Evolutionary conservation across 129 eudicot genomes (phyloP), one percentile per base, ranked within the genome.

Genomic region (Escallonia rubra): DNA sequence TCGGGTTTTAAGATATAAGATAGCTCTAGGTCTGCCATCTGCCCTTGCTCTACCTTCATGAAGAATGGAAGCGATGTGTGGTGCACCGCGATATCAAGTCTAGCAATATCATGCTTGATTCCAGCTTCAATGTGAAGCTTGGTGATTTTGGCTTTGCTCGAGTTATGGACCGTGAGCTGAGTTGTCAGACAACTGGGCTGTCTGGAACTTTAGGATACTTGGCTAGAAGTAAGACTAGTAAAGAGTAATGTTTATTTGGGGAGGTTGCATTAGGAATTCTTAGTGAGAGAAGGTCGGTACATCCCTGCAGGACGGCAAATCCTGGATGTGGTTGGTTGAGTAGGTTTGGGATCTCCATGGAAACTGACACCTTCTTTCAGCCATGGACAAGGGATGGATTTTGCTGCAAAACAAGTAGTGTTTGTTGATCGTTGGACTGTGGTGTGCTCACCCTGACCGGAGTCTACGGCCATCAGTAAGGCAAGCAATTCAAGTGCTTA

Each of bases 61-160:
- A 87, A 64, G 95, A 84, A 63, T 76, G 90, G 79, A 87, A 81
- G 62, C 90, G 84, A 61, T 84, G 85, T 59, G 90, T 84, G 55
- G 78, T 87, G 41, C 95, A 87, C 41, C 82, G 90, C 43, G 95
- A 87, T 73, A 84, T 87, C 45, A 87, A 87, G 64, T 71, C 84
- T 4, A 87, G 86, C 84, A 87, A 87, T 59, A 70, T 87, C 14
- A 87, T 84, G 88, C 78, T 87, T 15, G 90, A 87, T 57, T 84
- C 86, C 5, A 76, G 70, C 23, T 87, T 84, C 59, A 87, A 82
- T 56, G 82, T 65, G 59, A 84, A 84, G 80, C 80, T 84, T 13
- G 90, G 95, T 4, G 95, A 87, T 69, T 87, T 87, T 62, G 95
- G 95, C 4, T 55, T 87, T 47, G 95, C 95, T 51, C 76, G 86